A percentile compares a stretch with the other conserved stretches of the same genome.
These are phyloP conservation scores for Erythrobasidium hasegawianum DNA, from an alignment of 1,284 basidiomycete species.

Conservation along the genomic window DNA sequence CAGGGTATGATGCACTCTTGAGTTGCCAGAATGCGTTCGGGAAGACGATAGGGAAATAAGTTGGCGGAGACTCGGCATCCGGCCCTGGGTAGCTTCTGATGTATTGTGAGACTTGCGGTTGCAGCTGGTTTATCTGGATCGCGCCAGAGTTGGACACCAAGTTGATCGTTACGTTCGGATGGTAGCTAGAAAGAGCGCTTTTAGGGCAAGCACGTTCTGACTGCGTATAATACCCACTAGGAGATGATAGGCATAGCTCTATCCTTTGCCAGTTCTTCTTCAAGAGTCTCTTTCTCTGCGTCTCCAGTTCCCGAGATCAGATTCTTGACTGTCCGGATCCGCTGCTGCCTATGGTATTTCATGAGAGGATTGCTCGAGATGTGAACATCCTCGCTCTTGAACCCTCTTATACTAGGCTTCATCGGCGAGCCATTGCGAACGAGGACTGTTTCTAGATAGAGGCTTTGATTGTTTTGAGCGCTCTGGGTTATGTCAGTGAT, in stretches of 20 bases:
- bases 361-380: conserved; percentile 78
- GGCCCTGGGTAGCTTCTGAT: conserved; percentile 11
- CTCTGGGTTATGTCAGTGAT: conserved; percentile 52
- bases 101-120: conserved; percentile 57
- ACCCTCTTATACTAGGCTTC: conserved; percentile 59
- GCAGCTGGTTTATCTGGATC: conserved; percentile 60
- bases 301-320: conserved; percentile 61
- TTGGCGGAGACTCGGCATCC: conserved; percentile 41
- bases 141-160: conserved; percentile 65
- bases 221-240: conserved; percentile 30
- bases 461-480: conserved; percentile 68
- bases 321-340: conserved; percentile 75
- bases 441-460: conserved; percentile 73
- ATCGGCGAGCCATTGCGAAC: conserved; percentile 63
- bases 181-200: no score
- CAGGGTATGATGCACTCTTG: conserved; percentile 47
- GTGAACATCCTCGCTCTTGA: conserved; percentile 61
- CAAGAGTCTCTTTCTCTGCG: conserved; percentile 48
- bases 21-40: conserved; percentile 87
- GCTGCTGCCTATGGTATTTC: conserved; percentile 68
- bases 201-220: no score
- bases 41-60: conserved; percentile 82
- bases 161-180: conserved; percentile 81
- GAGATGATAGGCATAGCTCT: conserved; percentile 31
- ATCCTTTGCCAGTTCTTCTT: conserved; percentile 36